These are phyloP conservation scores for Moringa oleifera DNA, from an alignment of 345 rosid species.

Conservation along the genomic window DNA sequence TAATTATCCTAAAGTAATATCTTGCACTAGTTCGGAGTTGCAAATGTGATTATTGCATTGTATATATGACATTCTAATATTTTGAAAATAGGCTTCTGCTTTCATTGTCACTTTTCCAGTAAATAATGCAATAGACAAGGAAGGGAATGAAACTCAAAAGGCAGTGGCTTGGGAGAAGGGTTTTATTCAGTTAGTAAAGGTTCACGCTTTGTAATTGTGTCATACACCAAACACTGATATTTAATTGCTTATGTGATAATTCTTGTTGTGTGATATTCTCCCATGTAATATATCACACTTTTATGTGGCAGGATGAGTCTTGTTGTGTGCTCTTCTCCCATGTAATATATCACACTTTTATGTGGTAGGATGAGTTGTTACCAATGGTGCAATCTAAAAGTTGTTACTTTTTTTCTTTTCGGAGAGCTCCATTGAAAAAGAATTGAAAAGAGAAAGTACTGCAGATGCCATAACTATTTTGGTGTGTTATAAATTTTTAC, in stretches of 20 bases:
- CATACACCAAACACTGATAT: slow-evolving; percentile 1
- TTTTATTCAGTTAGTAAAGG: slow-evolving; percentile 84
- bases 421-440: slow-evolving; percentile 95
- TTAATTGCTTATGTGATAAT: slow-evolving; percentile 6
- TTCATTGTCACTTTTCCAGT: slow-evolving; percentile 91
- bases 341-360: slow-evolving; percentile 6
- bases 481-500: slow-evolving; percentile 27
- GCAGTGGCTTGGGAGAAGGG: slow-evolving; percentile 98
- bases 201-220: slow-evolving; percentile 26
- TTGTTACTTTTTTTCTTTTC: slow-evolving; percentile 87
- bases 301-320: too few relatives aligned
- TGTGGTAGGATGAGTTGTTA: slow-evolving; percentile 74
- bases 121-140: slow-evolving; percentile 59
- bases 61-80: slow-evolving; percentile 20
- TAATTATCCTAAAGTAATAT: slow-evolving; percentile 72
- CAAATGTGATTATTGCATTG: slow-evolving; percentile 2
- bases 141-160: slow-evolving; percentile 61
- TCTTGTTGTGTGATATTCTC: too few relatives aligned
- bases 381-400: slow-evolving; percentile 67
- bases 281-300: too few relatives aligned
- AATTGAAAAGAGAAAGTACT: slow-evolving; percentile 91
- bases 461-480: slow-evolving; percentile 89
- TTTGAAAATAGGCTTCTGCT: slow-evolving; percentile 81
- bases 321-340: not conserved
- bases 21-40: slow-evolving; percentile 13